A percentile compares a stretch with the other conserved stretches of the same genome.
Evolutionary conservation across 2,329 filamentous ascomycete genomes (phyloP).

Genomic region (Cryphonectria nitschkei): DNA sequence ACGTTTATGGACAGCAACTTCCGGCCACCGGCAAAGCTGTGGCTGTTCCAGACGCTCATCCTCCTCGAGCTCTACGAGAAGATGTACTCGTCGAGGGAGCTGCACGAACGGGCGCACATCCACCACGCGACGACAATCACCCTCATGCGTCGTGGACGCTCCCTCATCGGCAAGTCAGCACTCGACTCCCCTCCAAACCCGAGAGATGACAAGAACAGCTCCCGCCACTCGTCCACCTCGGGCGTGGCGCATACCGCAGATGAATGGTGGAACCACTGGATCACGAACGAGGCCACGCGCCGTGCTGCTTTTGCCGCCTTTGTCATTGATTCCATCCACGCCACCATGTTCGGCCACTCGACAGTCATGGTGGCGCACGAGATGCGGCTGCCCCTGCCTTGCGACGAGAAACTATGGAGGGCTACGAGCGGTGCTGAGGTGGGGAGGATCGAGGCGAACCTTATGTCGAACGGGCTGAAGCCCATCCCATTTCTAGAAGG

Average conservation of each 20-base stretch:
- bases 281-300: slow-evolving; percentile 87
- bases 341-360: slow-evolving; percentile 97
- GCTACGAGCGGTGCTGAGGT: slow-evolving; percentile 88
- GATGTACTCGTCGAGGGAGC: slow-evolving; percentile 89
- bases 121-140: slow-evolving; percentile 96
- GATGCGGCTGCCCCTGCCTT: slow-evolving; percentile 87
- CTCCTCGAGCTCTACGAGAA: slow-evolving; percentile 95
- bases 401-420: slow-evolving; percentile 90
- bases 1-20: slow-evolving; percentile 92
- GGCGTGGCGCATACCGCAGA: slow-evolving; percentile 71
- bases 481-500: slow-evolving; percentile 88
- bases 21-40: slow-evolving; percentile 88
- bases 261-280: slow-evolving; percentile 96
- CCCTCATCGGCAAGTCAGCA: slow-evolving; percentile 82
- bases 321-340: slow-evolving; percentile 92
- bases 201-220: slow-evolving; percentile 63
- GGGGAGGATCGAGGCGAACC: slow-evolving; percentile 76
- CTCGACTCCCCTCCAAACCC: slow-evolving; percentile 81
- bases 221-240: slow-evolving; percentile 64
- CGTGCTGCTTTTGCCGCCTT: slow-evolving; percentile 93
- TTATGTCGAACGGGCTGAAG: slow-evolving; percentile 81
- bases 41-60: slow-evolving; percentile 91
- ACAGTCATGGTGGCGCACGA: slow-evolving; percentile 97
- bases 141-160: slow-evolving; percentile 90
- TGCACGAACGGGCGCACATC: slow-evolving; percentile 94